Evolutionary conservation across 202 grass and related monocot species (phyloP), one percentile per base, ranked within the genome.

Genomic region (Zizania palustris): DNA sequence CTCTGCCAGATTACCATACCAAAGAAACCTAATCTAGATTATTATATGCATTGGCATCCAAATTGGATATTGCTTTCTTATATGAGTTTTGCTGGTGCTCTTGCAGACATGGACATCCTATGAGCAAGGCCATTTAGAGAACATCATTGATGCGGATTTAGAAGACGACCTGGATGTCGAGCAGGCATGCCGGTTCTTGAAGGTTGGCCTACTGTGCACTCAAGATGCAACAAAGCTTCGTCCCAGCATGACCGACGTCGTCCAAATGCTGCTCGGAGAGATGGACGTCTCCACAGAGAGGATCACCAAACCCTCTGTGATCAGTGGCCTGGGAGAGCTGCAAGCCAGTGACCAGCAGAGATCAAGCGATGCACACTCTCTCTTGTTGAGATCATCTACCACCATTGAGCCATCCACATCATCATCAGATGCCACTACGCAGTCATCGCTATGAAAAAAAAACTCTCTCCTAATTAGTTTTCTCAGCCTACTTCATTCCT

Each of bases 161-260:
- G 89, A 72, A 54, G 65, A 85, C 21, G 94, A 90, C 69, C 69
- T 97, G 57, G 57, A 94, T 12, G 4, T 86, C 0, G 69, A 94
- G 74, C 86, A 90, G 70, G 91, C 94, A 22, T 90, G 82, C 45
- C 80, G 65, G 44, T 88, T 92, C 80, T 88, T 97, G 75, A 92
- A 90, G 67, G 67, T 97, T 59, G 89, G 86, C 4, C 80, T 97
- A 36, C 72, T 97, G 22, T 97, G 94, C 71, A 83, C 91, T 20
- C 94, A 97, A 90, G 87, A 97, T 14, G 79, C 84, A 1, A 85
- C 86, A 75, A 97, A 85, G 75, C 76, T 90, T 60, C 91, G 89
- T 72, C 94, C 91, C 15, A 68, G 73, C 45, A 97, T 97, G 86
- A 84, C 82, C 14, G 84, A 3, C 53, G 48, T 94, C 3, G 1